These are phyloP conservation scores for Incumbomyces lentus DNA, from an alignment of 2,329 filamentous ascomycete species.

Conservation along the genomic window DNA sequence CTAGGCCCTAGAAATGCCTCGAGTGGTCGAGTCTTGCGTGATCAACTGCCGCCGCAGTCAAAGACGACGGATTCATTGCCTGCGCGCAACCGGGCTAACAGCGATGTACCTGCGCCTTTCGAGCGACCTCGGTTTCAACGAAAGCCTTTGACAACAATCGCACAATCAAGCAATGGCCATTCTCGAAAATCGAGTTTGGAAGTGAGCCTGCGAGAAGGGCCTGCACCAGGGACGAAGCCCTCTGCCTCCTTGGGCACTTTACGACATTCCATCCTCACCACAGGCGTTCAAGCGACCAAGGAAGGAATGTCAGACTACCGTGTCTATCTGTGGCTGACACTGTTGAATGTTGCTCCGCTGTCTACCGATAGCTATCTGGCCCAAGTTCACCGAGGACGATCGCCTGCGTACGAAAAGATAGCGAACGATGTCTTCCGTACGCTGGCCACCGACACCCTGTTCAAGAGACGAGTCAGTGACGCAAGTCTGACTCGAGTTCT, in stretches of 20 bases:
- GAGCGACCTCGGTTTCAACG: conserved; percentile 27
- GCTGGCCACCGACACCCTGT: conserved; percentile 90
- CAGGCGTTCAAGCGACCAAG: conserved; percentile 40
- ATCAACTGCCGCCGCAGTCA: conserved; percentile 33
- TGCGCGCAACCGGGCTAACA: conserved; percentile 53
- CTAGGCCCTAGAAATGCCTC: not conserved
- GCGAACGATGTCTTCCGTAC: conserved; percentile 97
- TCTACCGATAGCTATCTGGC: conserved; percentile 79
- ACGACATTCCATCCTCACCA: conserved; percentile 39
- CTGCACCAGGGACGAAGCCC: conserved; percentile 53
- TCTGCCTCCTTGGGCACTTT: conserved; percentile 35
- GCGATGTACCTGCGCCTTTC: conserved; percentile 49
- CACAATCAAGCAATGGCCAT: conserved; percentile 23
- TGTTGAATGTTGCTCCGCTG: conserved; percentile 77
- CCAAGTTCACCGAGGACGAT: conserved; percentile 85
- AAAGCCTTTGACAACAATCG: conserved; percentile 29
- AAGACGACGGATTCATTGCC: conserved; percentile 25
- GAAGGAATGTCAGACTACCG: conserved; percentile 69
- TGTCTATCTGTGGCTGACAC: conserved; percentile 92
- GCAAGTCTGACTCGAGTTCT: conserved; percentile 87
- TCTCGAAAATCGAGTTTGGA: conserved; percentile 50
- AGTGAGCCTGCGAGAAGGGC: conserved; percentile 68
- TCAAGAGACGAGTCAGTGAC: conserved; percentile 88
- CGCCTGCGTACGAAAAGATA: conserved; percentile 92
- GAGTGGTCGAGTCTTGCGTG: not conserved